Base-by-base conservation (phyloP, 352 stramenopile species). In the Phytopythium aichiense region DNA sequence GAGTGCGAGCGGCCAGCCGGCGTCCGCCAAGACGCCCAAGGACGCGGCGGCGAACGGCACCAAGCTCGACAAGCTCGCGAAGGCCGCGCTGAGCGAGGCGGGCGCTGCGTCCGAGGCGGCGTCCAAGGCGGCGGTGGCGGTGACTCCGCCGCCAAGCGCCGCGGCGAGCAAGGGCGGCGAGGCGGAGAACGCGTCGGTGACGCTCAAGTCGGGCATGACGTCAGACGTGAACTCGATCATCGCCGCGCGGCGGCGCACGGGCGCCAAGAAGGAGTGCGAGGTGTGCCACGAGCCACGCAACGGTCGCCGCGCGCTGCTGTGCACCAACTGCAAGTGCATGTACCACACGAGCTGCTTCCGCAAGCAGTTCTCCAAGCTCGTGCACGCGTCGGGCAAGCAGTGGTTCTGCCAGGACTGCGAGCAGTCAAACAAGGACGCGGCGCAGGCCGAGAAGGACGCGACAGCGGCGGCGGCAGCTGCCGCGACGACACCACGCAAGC, bases 371-470 rank as follows among this genome's bases (percentile, higher is more conserved):
- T 64, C 72, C 31, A 92, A 92, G 58, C 53, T 91, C 16, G 80
- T 86, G 54, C 77, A 78, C 33, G 69, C 75, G 49, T 70, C 67
- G 22, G 75, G 74, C 57, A 87, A 89, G 37, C 84, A 93, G 57
- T 95, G 86, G 86, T 81, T 80, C 64, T 95, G 86, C 60, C 82
- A 80, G 0, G 86, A 95, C 37, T 95, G 86, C 54, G 86, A 95
- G 56, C 73, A 81, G 1, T 60, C 57, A 20, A 67, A 58, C 33
- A 73, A 71, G 51, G 64, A 64, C 25, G 45, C 55, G 7, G 42
- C 59, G 16, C 63, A 57, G 35, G 69, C 67, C 16, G 83, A 92
- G 28, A 78, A 76, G 46, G 52, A 61, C 23, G 61, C 62, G 1
- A 37, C 50, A 9, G 50, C 25, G 18, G 46, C 20, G 6, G 20